Evolutionary conservation across 169 alveolate species (phyloP).

Genomic region (Besnoitia besnoiti): DNA sequence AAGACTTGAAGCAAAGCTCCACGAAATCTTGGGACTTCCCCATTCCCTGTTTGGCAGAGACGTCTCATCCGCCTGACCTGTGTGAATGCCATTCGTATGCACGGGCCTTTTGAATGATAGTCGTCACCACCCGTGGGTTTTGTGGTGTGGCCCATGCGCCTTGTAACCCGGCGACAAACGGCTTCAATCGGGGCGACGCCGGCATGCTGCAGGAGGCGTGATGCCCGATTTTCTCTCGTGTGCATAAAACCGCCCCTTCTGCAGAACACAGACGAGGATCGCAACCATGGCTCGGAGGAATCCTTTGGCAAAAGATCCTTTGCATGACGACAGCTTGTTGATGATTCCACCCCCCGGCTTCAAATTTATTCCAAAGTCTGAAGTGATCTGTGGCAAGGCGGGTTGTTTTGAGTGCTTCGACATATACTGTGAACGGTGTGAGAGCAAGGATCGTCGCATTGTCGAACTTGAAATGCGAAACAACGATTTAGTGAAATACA

Average conservation of each 20-base stretch:
- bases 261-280: background rate
- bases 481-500: conserved; percentile 77
- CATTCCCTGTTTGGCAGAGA: too few species aligned
- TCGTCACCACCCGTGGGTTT: too few species aligned
- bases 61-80: too few species aligned
- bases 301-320: background rate
- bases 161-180: too few species aligned
- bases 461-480: conserved; percentile 78
- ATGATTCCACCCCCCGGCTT: conserved; percentile 75
- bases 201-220: background rate
- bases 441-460: conserved; percentile 77
- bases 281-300: conserved; percentile 25
- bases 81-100: too few species aligned
- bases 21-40: too few species aligned
- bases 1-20: too few species aligned
- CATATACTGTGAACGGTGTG: conserved; percentile 77
- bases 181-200: background rate
- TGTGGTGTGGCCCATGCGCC: too few species aligned
- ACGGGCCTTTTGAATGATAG: too few species aligned
- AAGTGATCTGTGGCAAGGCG: conserved; percentile 70
- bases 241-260: background rate
- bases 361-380: conserved; percentile 67
- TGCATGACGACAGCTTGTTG: conserved; percentile 67
- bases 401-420: conserved; percentile 80
- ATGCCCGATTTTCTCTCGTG: background rate